Evolutionary conservation across 306 rosid genomes (phyloP).

Genomic region (Potentilla sterilis): DNA sequence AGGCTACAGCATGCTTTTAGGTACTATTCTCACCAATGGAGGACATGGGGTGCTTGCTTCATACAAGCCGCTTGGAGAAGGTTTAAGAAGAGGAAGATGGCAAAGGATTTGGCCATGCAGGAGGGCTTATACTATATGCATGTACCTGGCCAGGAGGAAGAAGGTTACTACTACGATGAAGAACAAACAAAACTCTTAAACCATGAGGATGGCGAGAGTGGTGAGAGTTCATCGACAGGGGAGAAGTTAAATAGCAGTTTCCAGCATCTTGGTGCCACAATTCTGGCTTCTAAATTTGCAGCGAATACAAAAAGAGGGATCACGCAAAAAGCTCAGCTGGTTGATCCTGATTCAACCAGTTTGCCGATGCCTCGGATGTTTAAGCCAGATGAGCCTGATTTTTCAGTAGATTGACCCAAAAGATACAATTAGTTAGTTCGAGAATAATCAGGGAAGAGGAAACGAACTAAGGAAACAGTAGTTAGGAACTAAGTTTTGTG

Average conservation of each 20-base stretch:
- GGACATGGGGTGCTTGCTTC: constrained; percentile 81
- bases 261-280: constrained; percentile 53
- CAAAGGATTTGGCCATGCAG: constrained; percentile 47
- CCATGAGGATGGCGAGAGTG: constrained; percentile 23
- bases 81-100: constrained; percentile 51
- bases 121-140: constrained; percentile 48
- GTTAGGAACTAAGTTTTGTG: constrained; percentile 30
- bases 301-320: constrained; percentile 61
- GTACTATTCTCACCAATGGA: constrained; percentile 75
- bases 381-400: constrained; percentile 90
- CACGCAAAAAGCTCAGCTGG: constrained; percentile 33
- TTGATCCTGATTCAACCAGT: constrained; percentile 39
- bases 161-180: constrained; percentile 13
- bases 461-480: constrained; percentile 23
- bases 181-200: constrained; percentile 24
- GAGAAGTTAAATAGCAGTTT: constrained; percentile 9
- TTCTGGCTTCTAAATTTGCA: constrained; percentile 79
- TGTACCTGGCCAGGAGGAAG: constrained; percentile 16
- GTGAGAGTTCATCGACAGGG: constrained; percentile 22
- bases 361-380: constrained; percentile 65
- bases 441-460: constrained; percentile 6
- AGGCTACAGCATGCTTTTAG: constrained; percentile 64
- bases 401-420: constrained; percentile 40
- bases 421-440: constrained; percentile 34
- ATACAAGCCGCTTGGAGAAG: constrained; percentile 81